Conservation (phyloP, 352 stramenopile genomes). For the Pythium scleroteichum region DNA sequence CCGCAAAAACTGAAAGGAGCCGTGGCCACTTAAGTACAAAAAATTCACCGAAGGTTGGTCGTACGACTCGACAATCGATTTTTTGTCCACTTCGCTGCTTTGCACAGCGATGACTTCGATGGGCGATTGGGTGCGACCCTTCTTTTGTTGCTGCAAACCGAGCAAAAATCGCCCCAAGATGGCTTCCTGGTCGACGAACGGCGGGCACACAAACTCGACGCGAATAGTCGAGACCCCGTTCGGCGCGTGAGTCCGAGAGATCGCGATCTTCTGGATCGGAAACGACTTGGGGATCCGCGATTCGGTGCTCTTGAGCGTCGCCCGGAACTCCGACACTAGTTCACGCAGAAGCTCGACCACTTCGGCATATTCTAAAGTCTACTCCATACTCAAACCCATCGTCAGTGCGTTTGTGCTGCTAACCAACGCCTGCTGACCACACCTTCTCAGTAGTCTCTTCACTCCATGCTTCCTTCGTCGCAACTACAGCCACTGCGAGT, state of each 20-base stretch:
- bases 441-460: conserved; percentile 23
- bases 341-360: conserved; percentile 69
- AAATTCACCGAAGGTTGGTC: conserved; percentile 73
- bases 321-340: conserved; percentile 76
- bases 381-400: background rate
- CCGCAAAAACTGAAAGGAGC: conserved; percentile 81
- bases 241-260: conserved; percentile 73
- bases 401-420: too few relatives aligned
- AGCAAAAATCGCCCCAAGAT: conserved; percentile 72
- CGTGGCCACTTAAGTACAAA: conserved; percentile 70
- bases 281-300: conserved; percentile 73
- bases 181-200: conserved; percentile 74
- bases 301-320: conserved; percentile 70
- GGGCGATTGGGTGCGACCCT: conserved; percentile 1
- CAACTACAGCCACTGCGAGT: background rate
- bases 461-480: conserved; percentile 1
- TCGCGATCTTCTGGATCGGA: conserved; percentile 82
- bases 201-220: conserved; percentile 78
- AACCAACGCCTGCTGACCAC: background rate
- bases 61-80: conserved; percentile 63
- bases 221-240: conserved; percentile 85
- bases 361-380: conserved; percentile 68
- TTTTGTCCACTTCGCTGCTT: conserved; percentile 35
- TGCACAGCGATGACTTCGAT: conserved; percentile 67
- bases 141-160: conserved; percentile 45